Evolutionary conservation across 2,329 filamentous ascomycete species (phyloP), one percentile per base, ranked within the genome.

Genomic region (Botrytis tulipae): DNA sequence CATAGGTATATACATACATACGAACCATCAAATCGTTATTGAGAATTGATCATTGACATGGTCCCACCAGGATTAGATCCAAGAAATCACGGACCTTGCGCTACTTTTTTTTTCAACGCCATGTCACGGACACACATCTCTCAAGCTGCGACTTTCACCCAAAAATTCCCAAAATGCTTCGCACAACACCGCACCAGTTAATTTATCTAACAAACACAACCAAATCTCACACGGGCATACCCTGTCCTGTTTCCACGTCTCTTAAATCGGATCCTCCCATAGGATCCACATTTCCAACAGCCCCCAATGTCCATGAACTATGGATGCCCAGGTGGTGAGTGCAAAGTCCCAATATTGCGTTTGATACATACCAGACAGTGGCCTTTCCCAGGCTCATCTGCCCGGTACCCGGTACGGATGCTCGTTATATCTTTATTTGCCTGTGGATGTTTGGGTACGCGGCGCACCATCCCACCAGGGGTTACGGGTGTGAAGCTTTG

Each of bases 11-110:
- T n/a, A n/a, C 5, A 51, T 40, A 40, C 6, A 54, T n/a, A 29
- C 14, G 2, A 7, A 54, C 25, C 25, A 63, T 22, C 61, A 32
- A 44, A 32, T 44, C 3, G 16, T 63, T 44, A 63, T 44, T 32
- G 40, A 42, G 61, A 44, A 59, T 44, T 20, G 35, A 32, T 29
- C 42, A 25, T 69, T 69, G 46, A 54, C 32, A 69, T 48, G 66
- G 46, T 40, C 25, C 8, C 22, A 51, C 69, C 35, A 57, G 44
- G 59, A 32, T 44, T 63, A 48, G 61, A 32, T 35, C 59, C 59
- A 61, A 32, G 8, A 46, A 46, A 62, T 57, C 70, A 68, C 70
- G 73, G 73, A 74, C 73, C 73, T 73, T 70, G 54, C 57, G 65
- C 70, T 74, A 51, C 40, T 63, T 63, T 73, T 65, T 60, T 65